Percentiles rank a stretch among this genome's conserved stretches.
phyloP scores from a whole-genome alignment of 2,329 filamentous ascomycete genomes.

The Dactylonectria estremocensis region DNA sequence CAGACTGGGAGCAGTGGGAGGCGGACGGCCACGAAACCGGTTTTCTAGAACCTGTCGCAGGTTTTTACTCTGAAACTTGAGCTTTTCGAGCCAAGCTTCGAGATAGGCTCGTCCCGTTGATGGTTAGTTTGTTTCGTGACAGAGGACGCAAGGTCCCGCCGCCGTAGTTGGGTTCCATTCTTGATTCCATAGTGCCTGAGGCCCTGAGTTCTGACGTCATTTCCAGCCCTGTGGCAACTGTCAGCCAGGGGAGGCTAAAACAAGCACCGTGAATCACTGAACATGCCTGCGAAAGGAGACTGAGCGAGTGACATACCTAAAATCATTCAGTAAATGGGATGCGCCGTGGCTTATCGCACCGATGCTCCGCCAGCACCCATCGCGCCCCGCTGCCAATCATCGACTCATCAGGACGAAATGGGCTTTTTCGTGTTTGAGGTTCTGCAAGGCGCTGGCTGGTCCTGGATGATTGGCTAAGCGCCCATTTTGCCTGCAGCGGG shows the following conservation, averaged over 20 bases:
- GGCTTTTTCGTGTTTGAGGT: conserved; percentile 7
- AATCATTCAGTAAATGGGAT: neutral
- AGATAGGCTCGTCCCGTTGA: neutral
- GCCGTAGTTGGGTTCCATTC: neutral
- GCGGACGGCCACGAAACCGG: conserved; percentile 36
- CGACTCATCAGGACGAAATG: neutral
- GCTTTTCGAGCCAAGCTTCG: neutral
- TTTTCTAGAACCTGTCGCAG: conserved; percentile 41
- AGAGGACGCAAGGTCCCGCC: too few species aligned
- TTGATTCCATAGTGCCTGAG: neutral
- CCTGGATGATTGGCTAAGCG: conserved; percentile 13
- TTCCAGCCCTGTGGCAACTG: neutral
- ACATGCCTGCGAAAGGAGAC: neutral
- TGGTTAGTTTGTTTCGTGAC: neutral
- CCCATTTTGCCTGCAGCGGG: neutral
- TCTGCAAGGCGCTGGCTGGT: conserved; percentile 1
- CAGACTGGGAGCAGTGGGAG: conserved; percentile 28
- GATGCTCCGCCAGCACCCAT: neutral
- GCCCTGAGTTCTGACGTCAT: neutral
- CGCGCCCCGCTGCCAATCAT: neutral
- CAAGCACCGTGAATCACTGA: neutral
- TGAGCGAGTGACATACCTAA: neutral
- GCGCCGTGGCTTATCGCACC: neutral
- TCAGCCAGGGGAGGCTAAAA: neutral
- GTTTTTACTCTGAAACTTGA: conserved; percentile 41